Evolutionary conservation across 1,284 basidiomycete genomes (phyloP).

Genomic region (Mrakiaceae sp.): DNA sequence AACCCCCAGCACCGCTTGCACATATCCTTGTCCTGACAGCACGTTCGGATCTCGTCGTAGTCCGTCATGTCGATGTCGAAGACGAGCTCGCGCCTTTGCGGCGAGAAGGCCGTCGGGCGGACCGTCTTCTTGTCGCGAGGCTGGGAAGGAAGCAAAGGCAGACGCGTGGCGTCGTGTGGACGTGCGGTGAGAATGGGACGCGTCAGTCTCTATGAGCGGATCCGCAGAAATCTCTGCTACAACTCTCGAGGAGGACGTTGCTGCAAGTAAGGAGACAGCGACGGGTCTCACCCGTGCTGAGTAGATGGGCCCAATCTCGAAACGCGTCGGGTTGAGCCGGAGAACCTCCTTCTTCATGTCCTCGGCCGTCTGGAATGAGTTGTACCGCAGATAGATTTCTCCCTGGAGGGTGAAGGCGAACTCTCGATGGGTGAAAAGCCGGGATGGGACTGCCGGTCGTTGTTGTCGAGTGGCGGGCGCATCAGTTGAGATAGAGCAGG

Average conservation of each 20-base stretch:
- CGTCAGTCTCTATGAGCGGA: no score
- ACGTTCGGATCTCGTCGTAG: constrained; percentile 91
- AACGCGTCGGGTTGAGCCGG: constrained; percentile 72
- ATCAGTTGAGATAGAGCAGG: not conserved
- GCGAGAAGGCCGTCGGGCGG: constrained; percentile 60
- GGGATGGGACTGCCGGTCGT: constrained; percentile 37
- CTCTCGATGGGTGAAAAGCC: constrained; percentile 81
- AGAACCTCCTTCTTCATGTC: constrained; percentile 88
- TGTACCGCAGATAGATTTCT: constrained; percentile 90
- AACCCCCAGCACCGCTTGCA: constrained; percentile 91
- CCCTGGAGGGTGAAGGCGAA: constrained; percentile 91
- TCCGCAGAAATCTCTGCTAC: not conserved
- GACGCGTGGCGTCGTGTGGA: no score
- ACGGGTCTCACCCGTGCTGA: constrained; percentile 56
- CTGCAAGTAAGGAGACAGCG: no score
- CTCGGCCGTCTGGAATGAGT: constrained; percentile 72
- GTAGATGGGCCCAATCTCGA: constrained; percentile 95
- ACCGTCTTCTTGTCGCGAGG: constrained; percentile 85
- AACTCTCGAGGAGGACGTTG: not conserved
- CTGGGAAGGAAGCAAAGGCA: constrained; percentile 35
- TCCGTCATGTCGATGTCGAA: constrained; percentile 99
- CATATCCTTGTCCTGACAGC: constrained; percentile 84
- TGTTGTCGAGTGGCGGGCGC: not conserved
- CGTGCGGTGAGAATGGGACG: not conserved
- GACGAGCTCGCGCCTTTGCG: constrained; percentile 80